A percentile compares a stretch with the other conserved stretches of the same genome.
These are phyloP conservation scores for Phalaenopsis aphrodite DNA, from an alignment of 106 monocot species.

Conservation along the genomic window DNA sequence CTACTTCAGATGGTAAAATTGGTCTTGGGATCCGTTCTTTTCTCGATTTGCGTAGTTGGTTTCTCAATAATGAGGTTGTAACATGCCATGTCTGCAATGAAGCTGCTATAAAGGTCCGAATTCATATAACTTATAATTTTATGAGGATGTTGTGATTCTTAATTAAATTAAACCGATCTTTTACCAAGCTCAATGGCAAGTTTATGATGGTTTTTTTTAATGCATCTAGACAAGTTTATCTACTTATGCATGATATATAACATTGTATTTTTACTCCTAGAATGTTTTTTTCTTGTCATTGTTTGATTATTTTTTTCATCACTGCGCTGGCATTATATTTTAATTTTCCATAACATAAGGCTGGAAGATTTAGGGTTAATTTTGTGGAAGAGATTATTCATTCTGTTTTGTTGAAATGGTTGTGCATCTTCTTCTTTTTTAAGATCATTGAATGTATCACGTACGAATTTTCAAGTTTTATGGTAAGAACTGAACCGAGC, in stretches of 20 bases:
- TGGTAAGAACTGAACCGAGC: too few relatives aligned
- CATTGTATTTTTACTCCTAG: not conserved
- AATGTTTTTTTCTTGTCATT: not conserved
- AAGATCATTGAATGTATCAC: not conserved
- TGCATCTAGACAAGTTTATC: not conserved
- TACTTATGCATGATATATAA: not conserved
- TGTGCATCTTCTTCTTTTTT: not conserved
- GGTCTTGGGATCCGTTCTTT: conserved; percentile 90
- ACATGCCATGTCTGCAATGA: conserved; percentile 90
- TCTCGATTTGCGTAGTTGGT: conserved; percentile 95
- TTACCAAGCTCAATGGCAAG: not conserved
- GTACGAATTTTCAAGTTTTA: not conserved
- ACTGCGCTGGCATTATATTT: not conserved
- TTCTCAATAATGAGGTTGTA: conserved; percentile 62
- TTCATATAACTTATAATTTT: not conserved
- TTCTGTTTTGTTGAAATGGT: not conserved
- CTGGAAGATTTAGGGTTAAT: not conserved
- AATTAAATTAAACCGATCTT: not conserved
- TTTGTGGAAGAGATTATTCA: not conserved
- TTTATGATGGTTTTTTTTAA: not conserved
- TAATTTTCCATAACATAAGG: not conserved
- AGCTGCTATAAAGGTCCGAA: conserved; percentile 63
- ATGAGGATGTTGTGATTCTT: not conserved
- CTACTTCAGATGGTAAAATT: conserved; percentile 48
- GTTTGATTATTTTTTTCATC: not conserved